Evolutionary conservation across 2,329 filamentous ascomycete species (phyloP).

Genomic region (Pseudogymnoascus sp.): DNA sequence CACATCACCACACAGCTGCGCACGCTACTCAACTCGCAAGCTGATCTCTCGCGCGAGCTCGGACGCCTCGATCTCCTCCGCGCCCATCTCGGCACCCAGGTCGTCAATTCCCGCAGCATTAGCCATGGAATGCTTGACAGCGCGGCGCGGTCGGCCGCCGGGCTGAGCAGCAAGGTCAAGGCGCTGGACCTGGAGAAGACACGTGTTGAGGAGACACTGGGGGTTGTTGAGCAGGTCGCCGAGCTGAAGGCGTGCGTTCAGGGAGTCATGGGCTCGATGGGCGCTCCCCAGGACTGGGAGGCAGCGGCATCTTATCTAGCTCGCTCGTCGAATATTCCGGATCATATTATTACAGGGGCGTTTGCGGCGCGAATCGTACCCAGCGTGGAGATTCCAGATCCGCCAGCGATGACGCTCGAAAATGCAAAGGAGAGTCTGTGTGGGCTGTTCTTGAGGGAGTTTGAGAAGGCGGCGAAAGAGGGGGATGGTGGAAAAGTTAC

Average conservation of each 20-base stretch:
- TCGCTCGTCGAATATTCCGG: conserved; percentile 73
- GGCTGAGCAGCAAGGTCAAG: conserved; percentile 81
- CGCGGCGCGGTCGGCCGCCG: conserved; percentile 75
- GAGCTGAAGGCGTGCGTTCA: conserved; percentile 96
- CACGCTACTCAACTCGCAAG: conserved; percentile 71
- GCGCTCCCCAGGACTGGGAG: conserved; percentile 97
- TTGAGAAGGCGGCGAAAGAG: conserved; percentile 82
- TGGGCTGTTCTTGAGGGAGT: conserved; percentile 84
- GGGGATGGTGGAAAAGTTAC: conserved; percentile 87
- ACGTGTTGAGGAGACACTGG: conserved; percentile 80
- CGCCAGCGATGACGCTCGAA: conserved; percentile 79
- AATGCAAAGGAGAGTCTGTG: conserved; percentile 84
- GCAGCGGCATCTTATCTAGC: conserved; percentile 85
- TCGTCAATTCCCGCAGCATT: conserved; percentile 72
- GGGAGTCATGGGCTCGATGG: conserved; percentile 93
- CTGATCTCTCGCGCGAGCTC: conserved; percentile 79
- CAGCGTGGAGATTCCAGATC: conserved; percentile 89
- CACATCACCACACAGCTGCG: conserved; percentile 68
- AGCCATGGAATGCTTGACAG: conserved; percentile 85
- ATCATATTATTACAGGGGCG: conserved; percentile 69
- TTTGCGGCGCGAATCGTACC: conserved; percentile 93
- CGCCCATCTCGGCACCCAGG: conserved; percentile 80
- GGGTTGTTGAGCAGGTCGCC: conserved; percentile 90
- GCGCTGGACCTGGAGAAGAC: conserved; percentile 85
- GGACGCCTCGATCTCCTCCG: conserved; percentile 82